Conservation (phyloP, 1,139 yeast genomes). For the Sugiyamaella pinicola region DNA sequence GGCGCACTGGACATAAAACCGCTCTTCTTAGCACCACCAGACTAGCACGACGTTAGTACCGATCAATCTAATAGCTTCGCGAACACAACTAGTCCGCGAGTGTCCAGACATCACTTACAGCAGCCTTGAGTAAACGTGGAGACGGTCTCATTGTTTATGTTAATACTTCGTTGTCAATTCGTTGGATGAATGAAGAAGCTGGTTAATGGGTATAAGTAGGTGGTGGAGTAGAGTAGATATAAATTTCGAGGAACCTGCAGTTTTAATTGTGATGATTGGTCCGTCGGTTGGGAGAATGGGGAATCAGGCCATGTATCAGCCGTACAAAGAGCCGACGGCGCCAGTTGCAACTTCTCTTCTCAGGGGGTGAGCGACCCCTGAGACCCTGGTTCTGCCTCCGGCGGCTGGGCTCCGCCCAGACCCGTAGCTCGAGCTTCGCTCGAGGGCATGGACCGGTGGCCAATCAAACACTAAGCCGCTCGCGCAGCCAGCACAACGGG, state of each 20-base stretch:
- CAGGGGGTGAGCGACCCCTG: no score
- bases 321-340: not conserved
- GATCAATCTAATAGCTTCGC: not conserved
- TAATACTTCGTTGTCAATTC: not conserved
- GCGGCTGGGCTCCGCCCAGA: no score
- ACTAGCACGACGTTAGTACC: constrained; percentile 14
- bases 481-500: no score
- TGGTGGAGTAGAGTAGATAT: not conserved
- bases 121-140: constrained; percentile 34
- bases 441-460: no score
- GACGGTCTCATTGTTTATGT: constrained; percentile 32
- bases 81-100: not conserved
- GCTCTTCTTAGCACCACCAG: constrained; percentile 25
- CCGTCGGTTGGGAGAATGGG: not conserved
- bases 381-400: no score
- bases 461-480: no score
- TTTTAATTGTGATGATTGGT: constrained; percentile 12
- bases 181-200: no score
- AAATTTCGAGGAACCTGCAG: constrained; percentile 15
- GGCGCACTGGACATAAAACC: constrained; percentile 28
- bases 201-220: no score
- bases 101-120: constrained; percentile 30
- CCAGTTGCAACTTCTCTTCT: no score
- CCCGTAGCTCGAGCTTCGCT: no score
- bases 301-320: constrained; percentile 13